A percentile compares a stretch with the other conserved stretches of the same genome.
Evolutionary conservation across 805 yeast species (phyloP).

Genomic region (Starmerella vaccinii): DNA sequence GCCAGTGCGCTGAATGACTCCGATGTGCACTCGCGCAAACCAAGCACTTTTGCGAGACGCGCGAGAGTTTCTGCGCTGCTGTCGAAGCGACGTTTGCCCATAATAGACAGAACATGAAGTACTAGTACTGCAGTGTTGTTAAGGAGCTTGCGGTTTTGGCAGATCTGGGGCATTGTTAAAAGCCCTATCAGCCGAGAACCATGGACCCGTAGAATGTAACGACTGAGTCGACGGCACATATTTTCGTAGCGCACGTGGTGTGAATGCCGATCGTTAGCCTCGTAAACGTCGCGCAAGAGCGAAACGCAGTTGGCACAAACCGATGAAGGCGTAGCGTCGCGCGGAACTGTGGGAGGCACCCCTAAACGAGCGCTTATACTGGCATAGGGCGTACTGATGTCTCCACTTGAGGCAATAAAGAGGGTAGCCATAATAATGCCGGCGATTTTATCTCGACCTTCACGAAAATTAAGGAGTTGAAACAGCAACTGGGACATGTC

Average conservation of each 20-base stretch:
- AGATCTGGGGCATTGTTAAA: constrained; percentile 3
- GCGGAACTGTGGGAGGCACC: background rate
- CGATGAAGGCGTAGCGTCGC: constrained; percentile 2
- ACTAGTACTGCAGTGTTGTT: background rate
- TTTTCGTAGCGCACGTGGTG: too few relatives aligned
- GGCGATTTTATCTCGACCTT: background rate
- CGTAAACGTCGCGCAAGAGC: background rate
- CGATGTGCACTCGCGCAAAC: constrained; percentile 13
- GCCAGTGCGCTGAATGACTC: constrained; percentile 8
- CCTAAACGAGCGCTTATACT: background rate
- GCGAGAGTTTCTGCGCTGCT: background rate
- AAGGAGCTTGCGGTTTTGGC: constrained; percentile 4
- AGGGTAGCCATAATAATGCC: background rate
- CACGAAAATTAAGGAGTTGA: background rate
- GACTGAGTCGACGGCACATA: background rate
- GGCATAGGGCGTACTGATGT: background rate
- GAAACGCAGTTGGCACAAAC: constrained; percentile 1
- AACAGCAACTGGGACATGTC: background rate
- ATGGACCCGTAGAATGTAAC: background rate
- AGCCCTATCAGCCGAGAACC: background rate
- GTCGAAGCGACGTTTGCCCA: background rate
- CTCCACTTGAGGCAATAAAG: background rate
- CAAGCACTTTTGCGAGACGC: constrained; percentile 3
- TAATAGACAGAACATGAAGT: background rate
- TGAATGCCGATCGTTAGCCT: too few relatives aligned